Conservation (phyloP, 2,329 filamentous ascomycete genomes). For the Fusarium nematophilum region DNA sequence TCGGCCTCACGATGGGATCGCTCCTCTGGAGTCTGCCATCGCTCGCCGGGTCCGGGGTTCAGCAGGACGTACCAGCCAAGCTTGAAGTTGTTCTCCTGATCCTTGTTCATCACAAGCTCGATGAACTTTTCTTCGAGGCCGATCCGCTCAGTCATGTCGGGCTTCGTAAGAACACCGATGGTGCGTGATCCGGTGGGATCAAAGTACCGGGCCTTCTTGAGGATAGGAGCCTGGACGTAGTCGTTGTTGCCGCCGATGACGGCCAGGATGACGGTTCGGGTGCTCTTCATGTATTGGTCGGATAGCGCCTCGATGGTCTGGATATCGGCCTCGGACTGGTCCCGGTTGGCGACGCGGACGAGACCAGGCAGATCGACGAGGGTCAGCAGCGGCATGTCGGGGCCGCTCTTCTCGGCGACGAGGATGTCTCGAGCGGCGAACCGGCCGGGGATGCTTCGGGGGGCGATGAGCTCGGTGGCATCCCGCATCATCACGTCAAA, state of each 20-base stretch:
- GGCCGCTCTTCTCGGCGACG: constrained; percentile 68
- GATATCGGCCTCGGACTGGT: constrained; percentile 65
- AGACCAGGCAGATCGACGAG: constrained; percentile 72
- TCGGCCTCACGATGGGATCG: constrained; percentile 57
- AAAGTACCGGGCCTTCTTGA: constrained; percentile 62
- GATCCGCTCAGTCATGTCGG: constrained; percentile 64
- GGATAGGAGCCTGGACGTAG: constrained; percentile 63
- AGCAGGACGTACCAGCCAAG: constrained; percentile 64
- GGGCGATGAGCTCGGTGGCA: constrained; percentile 63
- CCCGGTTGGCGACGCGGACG: constrained; percentile 63
- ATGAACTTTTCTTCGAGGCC: constrained; percentile 66
- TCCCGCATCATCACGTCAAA: constrained; percentile 64
- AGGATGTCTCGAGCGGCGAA: constrained; percentile 66
- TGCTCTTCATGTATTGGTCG: constrained; percentile 66
- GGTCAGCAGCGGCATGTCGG: constrained; percentile 68
- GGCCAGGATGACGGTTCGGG: constrained; percentile 65
- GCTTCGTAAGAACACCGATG: constrained; percentile 65
- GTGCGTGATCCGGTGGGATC: constrained; percentile 61
- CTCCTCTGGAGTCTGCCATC: constrained; percentile 56
- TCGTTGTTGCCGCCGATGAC: constrained; percentile 67
- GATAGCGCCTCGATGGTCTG: constrained; percentile 63
- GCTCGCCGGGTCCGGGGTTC: constrained; percentile 60
- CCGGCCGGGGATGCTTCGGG: constrained; percentile 60
- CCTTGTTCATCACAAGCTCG: constrained; percentile 63
- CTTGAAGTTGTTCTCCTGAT: constrained; percentile 61